Evolutionary conservation across 169 alveolate species (phyloP).

Genomic region (Perkinsus chesapeaki): DNA sequence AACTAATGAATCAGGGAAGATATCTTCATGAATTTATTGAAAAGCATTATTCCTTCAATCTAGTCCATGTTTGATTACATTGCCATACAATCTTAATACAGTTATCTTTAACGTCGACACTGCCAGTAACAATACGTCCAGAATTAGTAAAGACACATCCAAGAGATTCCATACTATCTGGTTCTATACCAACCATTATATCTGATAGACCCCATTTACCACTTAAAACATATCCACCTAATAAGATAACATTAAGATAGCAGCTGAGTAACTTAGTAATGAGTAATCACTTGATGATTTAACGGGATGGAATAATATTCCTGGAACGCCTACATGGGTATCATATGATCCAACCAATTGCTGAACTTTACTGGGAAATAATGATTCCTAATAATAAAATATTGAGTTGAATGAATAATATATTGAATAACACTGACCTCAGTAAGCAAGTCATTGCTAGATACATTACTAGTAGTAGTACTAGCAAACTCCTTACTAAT

Average conservation of each 20-base stretch:
- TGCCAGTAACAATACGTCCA: background rate
- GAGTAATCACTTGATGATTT: background rate
- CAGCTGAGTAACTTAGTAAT: background rate
- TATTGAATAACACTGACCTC: background rate
- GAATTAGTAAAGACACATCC: background rate
- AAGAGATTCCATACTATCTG: background rate
- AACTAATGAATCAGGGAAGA: too few relatives aligned
- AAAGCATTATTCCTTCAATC: background rate
- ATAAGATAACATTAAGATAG: background rate
- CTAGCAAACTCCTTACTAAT: background rate
- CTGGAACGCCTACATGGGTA: background rate
- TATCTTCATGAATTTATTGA: too few relatives aligned
- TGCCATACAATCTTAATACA: background rate
- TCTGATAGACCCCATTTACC: background rate
- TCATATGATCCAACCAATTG: background rate
- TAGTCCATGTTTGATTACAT: background rate
- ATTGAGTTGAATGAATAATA: too few relatives aligned
- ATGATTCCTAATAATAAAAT: background rate
- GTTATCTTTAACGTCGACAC: background rate
- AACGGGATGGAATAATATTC: background rate
- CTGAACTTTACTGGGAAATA: background rate
- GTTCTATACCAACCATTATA: background rate
- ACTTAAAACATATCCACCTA: background rate
- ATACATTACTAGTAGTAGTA: background rate
- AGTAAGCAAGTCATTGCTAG: background rate